Percentiles rank a stretch among this genome's conserved stretches.
Conservation (phyloP, 805 yeast genomes). For the Wickerhamiella dianesei region DNA sequence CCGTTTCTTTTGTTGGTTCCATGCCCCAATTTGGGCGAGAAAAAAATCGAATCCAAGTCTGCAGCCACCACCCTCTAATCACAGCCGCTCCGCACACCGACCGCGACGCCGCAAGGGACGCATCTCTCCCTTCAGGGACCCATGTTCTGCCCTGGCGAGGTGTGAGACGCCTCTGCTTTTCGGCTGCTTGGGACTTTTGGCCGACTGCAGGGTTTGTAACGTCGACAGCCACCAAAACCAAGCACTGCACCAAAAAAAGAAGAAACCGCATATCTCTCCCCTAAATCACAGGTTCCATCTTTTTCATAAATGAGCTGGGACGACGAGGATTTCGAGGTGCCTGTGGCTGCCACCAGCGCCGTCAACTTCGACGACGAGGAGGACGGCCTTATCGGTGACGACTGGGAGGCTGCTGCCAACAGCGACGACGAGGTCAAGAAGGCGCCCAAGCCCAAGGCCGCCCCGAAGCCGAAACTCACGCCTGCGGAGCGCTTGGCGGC, state of each 20-base stretch:
- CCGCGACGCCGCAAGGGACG: too few relatives aligned
- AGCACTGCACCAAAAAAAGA: not conserved
- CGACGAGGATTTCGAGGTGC: constrained; percentile 79
- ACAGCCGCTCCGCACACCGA: too few relatives aligned
- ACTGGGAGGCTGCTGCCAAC: constrained; percentile 70
- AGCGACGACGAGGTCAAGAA: constrained; percentile 42
- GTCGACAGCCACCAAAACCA: not conserved
- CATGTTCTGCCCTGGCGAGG: not conserved
- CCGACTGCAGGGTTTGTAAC: not conserved
- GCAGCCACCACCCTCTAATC: too few relatives aligned
- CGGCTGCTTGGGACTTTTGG: not conserved
- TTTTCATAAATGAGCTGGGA: constrained; percentile 29
- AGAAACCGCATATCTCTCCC: not conserved
- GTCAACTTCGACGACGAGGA: constrained; percentile 76
- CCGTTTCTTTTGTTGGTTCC: too few relatives aligned
- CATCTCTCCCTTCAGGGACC: not conserved
- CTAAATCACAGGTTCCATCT: not conserved
- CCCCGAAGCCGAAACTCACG: constrained; percentile 34
- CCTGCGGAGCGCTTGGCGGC: constrained; percentile 29
- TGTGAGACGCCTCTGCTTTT: too few relatives aligned
- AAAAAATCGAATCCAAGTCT: too few relatives aligned
- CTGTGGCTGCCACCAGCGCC: constrained; percentile 44
- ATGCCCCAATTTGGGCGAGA: too few relatives aligned
- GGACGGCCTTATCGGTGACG: constrained; percentile 69
- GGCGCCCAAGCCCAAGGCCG: constrained; percentile 18